Conservation (phyloP, 78 protist species). For the Dictyostelium firmibasis region DNA sequence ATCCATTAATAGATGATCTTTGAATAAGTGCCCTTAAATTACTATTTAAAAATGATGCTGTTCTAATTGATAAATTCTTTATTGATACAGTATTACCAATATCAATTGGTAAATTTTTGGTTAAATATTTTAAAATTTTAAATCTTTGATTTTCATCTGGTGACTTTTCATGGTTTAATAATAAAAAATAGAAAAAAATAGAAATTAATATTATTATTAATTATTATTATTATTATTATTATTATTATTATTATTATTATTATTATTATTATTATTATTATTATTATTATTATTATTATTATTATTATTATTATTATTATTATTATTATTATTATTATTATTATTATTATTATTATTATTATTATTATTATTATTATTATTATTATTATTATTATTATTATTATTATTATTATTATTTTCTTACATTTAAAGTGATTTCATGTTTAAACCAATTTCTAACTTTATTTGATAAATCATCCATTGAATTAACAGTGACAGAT, state of each 20-base stretch:
- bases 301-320: no score
- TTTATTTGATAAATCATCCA: constrained; percentile 67
- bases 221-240: background rate
- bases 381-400: background rate
- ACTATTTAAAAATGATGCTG: constrained; percentile 60
- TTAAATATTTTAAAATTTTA: constrained; percentile 27
- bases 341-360: no score
- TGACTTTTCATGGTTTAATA: constrained; percentile 9
- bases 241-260: constrained; percentile 6
- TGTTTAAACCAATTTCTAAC: constrained; percentile 82
- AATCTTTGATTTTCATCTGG: constrained; percentile 74
- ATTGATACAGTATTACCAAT: constrained; percentile 31
- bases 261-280: background rate
- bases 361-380: no score
- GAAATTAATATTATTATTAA: background rate
- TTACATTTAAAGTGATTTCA: constrained; percentile 67
- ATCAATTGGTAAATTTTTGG: constrained; percentile 8
- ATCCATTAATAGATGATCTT: constrained; percentile 18
- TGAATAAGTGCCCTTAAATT: constrained; percentile 30
- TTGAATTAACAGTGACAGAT: constrained; percentile 43
- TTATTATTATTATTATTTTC: background rate
- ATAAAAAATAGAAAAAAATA: background rate
- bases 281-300: no score
- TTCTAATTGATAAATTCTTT: constrained; percentile 65
- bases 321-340: no score